These are phyloP conservation scores for Fusarium sp. DNA, from an alignment of 2,329 filamentous ascomycete species.

Conservation along the genomic window DNA sequence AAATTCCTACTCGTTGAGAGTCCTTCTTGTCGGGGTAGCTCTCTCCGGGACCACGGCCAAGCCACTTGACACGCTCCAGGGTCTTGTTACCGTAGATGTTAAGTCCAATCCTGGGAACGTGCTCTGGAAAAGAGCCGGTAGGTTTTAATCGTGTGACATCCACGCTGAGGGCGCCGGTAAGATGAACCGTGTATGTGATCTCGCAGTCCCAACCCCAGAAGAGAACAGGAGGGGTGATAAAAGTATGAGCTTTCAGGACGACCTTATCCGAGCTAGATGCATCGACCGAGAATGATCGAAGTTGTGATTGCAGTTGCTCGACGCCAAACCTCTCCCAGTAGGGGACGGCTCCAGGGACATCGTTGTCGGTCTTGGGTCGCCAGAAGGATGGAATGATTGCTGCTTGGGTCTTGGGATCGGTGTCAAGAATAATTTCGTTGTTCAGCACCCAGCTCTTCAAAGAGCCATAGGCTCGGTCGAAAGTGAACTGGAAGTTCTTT, in stretches of 20 bases:
- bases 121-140: constrained; percentile 63
- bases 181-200: constrained; percentile 65
- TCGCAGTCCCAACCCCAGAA: constrained; percentile 68
- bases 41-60: constrained; percentile 73
- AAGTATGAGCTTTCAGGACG: constrained; percentile 65
- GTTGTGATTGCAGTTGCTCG: constrained; percentile 59
- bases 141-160: constrained; percentile 59
- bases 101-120: constrained; percentile 72
- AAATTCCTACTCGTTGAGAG: constrained; percentile 67
- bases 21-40: constrained; percentile 72
- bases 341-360: constrained; percentile 64
- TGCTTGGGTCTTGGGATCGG: constrained; percentile 52
- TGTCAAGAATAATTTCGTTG: constrained; percentile 52
- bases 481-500: constrained; percentile 55
- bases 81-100: constrained; percentile 63
- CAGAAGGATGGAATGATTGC: constrained; percentile 66
- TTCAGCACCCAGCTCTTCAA: constrained; percentile 58
- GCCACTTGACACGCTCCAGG: constrained; percentile 67
- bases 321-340: constrained; percentile 70
- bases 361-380: constrained; percentile 76
- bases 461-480: constrained; percentile 60
- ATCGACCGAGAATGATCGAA: constrained; percentile 57
- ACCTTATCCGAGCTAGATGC: constrained; percentile 59
- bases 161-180: constrained; percentile 60
- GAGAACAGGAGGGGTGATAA: constrained; percentile 69